Evolutionary conservation across 768 basidiomycete species (phyloP), one percentile per base, ranked within the genome.

Genomic region (Ephemerocybe angulata): DNA sequence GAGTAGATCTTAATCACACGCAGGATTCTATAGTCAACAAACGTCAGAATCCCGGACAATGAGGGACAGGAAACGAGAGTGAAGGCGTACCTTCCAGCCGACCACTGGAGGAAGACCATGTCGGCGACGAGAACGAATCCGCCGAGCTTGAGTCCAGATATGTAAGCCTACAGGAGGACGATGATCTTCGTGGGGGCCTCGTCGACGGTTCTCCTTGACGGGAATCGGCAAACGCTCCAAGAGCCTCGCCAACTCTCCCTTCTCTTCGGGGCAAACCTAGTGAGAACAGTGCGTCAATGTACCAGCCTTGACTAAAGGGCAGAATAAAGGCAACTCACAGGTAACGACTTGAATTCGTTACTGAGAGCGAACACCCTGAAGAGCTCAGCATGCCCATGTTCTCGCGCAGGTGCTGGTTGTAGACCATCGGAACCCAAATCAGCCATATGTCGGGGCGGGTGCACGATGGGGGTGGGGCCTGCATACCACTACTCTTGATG

Each of bases 171-270:
- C 1, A 99, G 75, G 0, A 98, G 77, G 2, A 98, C 96, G 62
- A 98, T 98, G 69, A 98, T 93, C 74, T 99, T 99, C 7, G 97
- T 90, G 0, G 93, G 89, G 0, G 94, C 92, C 63, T 99, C 96
- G 56, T 99, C 96, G 4, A 96, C 93, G 49, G 85, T n/a, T 80
- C 70, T 99, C 97, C 71, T 98, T 98, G 62, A 98, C 89, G 0
- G 97, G 97, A 41, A 99, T 94, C 1, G 96, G 96, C 0, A 98
- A 95, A 1, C 93, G 82, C 65, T 99, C 96, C 41, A 98, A 74
- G 7, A 98, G 76, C 64, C 95, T 96, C 4, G 85, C 81, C 15
- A 97, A 78, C 64, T 98, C 95, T 3, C 95, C 78, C 66, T 96
- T 97, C 71, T 93, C 90, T 72, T 92, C 86, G 72, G 37, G 54